Evolutionary conservation across 2,329 filamentous ascomycete genomes (phyloP).

Genomic region (Sporothrix protearum): DNA sequence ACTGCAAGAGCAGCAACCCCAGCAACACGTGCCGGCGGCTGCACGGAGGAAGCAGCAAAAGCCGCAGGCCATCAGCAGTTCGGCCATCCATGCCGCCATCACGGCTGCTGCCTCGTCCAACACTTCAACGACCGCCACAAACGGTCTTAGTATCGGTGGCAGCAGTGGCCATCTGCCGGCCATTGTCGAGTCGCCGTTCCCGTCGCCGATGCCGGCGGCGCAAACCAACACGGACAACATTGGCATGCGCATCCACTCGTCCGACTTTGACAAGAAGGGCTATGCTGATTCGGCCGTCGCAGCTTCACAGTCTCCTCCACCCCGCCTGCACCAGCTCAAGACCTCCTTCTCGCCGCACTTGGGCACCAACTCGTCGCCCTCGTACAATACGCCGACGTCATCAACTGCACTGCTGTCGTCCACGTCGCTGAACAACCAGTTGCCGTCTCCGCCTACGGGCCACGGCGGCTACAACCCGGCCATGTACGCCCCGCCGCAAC

Average conservation of each 20-base stretch:
- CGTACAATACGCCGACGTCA: slow-evolving; percentile 31
- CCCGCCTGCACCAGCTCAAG: slow-evolving; percentile 30
- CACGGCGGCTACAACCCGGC: slow-evolving; percentile 29
- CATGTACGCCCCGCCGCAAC: slow-evolving; percentile 21
- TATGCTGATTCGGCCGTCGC: background rate
- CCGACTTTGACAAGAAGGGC: slow-evolving; percentile 13
- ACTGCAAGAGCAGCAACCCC: background rate
- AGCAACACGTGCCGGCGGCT: background rate
- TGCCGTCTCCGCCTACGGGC: background rate
- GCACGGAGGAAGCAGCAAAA: slow-evolving; percentile 8
- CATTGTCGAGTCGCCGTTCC: slow-evolving; percentile 31
- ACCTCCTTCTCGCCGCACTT: slow-evolving; percentile 29
- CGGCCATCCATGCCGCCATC: background rate
- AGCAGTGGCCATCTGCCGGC: slow-evolving; percentile 18
- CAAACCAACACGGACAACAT: background rate
- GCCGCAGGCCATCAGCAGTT: background rate
- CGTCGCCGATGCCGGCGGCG: slow-evolving; percentile 14
- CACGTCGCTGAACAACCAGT: background rate
- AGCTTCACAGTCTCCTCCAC: slow-evolving; percentile 6
- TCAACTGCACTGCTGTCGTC: slow-evolving; percentile 24
- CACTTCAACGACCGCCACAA: background rate
- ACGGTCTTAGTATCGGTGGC: background rate
- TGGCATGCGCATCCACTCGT: slow-evolving; percentile 16
- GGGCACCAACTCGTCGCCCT: slow-evolving; percentile 24
- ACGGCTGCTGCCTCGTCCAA: background rate